Percentiles rank a stretch among this genome's conserved stretches.
Evolutionary conservation across 495 filamentous ascomycete species (phyloP).

Genomic region (Pyrenula massariospora): DNA sequence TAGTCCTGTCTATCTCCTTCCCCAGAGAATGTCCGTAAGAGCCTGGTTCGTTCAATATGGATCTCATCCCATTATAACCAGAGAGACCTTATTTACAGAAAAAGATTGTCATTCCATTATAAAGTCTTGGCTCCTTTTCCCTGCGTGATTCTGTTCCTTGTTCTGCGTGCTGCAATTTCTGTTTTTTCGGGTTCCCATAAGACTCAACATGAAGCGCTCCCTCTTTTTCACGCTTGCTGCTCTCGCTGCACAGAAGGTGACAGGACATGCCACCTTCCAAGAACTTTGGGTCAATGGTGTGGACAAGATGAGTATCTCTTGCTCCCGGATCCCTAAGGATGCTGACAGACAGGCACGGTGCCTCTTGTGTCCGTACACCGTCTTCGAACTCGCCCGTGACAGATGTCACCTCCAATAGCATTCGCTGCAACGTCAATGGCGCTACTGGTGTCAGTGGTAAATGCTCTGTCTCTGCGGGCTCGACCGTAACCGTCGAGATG

Average conservation of each 20-base stretch:
- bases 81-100: neutral
- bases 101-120: neutral
- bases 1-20: neutral
- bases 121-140: neutral
- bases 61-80: neutral
- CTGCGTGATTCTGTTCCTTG: neutral
- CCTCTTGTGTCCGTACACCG: slow-evolving; percentile 10
- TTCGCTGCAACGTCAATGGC: slow-evolving; percentile 33
- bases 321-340: neutral
- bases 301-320: neutral
- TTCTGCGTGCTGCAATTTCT: neutral
- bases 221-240: neutral
- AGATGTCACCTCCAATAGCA: slow-evolving; percentile 25
- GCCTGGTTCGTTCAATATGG: neutral
- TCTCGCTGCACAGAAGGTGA: neutral
- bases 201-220: neutral
- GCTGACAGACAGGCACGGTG: neutral
- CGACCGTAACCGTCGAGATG: slow-evolving; percentile 38
- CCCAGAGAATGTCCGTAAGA: neutral
- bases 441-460: slow-evolving; percentile 3
- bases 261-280: neutral
- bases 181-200: neutral
- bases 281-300: neutral
- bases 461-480: slow-evolving; percentile 17
- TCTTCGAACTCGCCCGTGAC: slow-evolving; percentile 25